Conservation (phyloP, 371 early-diverging fungal species). For the Mortierella sp. region DNA sequence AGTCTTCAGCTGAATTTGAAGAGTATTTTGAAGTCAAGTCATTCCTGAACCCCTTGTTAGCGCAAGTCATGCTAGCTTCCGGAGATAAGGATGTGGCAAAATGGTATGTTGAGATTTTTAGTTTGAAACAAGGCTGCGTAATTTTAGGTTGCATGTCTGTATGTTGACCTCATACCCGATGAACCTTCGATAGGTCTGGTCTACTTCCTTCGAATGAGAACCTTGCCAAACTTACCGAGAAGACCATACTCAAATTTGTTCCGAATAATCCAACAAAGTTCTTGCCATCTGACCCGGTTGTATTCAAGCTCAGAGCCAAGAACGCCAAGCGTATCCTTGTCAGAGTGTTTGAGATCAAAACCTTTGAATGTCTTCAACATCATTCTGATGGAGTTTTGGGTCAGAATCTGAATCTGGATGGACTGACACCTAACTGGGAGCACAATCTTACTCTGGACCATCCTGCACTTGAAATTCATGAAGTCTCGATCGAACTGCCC, state of each 20-base stretch:
- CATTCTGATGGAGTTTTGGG: constrained; percentile 20
- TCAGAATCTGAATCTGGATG: constrained; percentile 40
- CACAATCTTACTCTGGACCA: constrained; percentile 20
- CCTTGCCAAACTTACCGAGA: constrained; percentile 20
- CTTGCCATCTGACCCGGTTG: constrained; percentile 37
- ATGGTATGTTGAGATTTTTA: constrained; percentile 27
- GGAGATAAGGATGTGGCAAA: constrained; percentile 34
- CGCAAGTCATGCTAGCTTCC: constrained; percentile 30
- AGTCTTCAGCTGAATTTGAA: constrained; percentile 34
- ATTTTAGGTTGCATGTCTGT: neutral
- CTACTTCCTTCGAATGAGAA: constrained; percentile 18
- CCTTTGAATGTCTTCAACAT: constrained; percentile 50
- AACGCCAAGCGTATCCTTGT: constrained; percentile 43
- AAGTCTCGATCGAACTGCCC: constrained; percentile 36
- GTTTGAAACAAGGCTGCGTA: neutral
- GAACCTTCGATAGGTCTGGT: constrained; percentile 7
- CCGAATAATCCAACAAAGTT: constrained; percentile 28
- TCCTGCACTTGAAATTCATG: constrained; percentile 31
- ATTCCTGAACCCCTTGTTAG: constrained; percentile 32
- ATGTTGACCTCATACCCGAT: neutral
- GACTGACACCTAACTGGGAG: constrained; percentile 55
- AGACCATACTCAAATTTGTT: constrained; percentile 42
- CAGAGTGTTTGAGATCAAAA: constrained; percentile 52
- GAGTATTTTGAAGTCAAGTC: constrained; percentile 29
- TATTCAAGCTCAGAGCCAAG: constrained; percentile 45